Evolutionary conservation across 2,329 filamentous ascomycete genomes (phyloP).

Genomic region (Trichoderma pleuroti): DNA sequence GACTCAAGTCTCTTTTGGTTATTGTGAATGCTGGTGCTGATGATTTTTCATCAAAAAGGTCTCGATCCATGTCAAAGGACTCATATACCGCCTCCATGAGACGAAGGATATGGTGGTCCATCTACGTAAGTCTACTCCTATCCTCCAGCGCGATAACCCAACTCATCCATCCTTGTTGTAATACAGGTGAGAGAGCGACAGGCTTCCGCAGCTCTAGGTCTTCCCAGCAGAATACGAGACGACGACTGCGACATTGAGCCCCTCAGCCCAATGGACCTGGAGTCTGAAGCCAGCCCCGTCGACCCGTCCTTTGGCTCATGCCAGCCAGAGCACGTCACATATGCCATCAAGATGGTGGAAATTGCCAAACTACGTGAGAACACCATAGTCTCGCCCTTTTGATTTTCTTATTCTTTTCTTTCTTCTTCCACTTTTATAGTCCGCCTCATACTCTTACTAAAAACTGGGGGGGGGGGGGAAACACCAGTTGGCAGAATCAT

Average conservation of each 20-base stretch:
- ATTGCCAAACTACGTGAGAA: slow-evolving; percentile 33
- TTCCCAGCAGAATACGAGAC: slow-evolving; percentile 37
- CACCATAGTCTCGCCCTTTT: not conserved
- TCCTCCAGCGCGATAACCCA: not conserved
- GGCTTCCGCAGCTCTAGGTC: slow-evolving; percentile 35
- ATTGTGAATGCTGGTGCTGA: not conserved
- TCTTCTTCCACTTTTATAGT: not conserved
- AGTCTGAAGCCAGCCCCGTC: slow-evolving; percentile 25
- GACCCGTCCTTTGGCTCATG: slow-evolving; percentile 30
- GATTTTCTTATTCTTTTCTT: not conserved
- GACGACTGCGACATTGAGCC: slow-evolving; percentile 40
- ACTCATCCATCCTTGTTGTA: not conserved
- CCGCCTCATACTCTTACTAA: not conserved
- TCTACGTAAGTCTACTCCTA: slow-evolving; percentile 40
- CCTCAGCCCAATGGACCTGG: slow-evolving; percentile 30
- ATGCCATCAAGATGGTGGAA: slow-evolving; percentile 39
- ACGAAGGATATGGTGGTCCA: slow-evolving; percentile 52
- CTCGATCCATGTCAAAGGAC: slow-evolving; percentile 29
- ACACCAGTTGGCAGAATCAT: slow-evolving; percentile 34
- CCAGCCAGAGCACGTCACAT: slow-evolving; percentile 33
- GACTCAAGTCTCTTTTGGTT: not conserved
- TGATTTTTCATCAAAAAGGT: slow-evolving; percentile 9
- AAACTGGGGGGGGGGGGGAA: not conserved
- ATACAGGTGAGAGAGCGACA: slow-evolving; percentile 36
- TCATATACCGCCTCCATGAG: slow-evolving; percentile 34